Percentiles rank a stretch among this genome's conserved stretches.
These are phyloP conservation scores for Paramecium caudatum DNA, from an alignment of 73 alveolate species.

Conservation along the genomic window DNA sequence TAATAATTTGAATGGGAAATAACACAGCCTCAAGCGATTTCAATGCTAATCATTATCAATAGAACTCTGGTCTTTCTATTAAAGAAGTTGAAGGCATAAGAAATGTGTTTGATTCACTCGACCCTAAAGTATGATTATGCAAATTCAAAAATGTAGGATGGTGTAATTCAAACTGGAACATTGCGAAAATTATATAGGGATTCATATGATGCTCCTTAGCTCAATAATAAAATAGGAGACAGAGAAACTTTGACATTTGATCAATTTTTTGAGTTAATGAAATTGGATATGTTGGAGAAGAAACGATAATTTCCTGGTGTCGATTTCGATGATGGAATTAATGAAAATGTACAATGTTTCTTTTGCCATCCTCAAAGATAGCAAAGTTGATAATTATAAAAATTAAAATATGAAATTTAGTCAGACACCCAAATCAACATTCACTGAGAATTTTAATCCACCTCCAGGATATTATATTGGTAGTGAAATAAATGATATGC, in stretches of 20 bases:
- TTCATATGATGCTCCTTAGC: constrained; percentile 64
- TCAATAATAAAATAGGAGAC: constrained; percentile 46
- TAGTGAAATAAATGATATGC: not conserved
- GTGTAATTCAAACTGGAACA: constrained; percentile 20
- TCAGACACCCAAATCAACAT: constrained; percentile 9
- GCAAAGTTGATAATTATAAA: not conserved
- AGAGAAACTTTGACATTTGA: constrained; percentile 63
- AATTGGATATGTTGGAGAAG: constrained; percentile 45
- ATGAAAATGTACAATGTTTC: constrained; percentile 64
- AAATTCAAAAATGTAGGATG: constrained; percentile 52
- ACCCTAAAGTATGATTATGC: constrained; percentile 33
- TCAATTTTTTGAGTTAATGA: constrained; percentile 66
- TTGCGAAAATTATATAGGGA: constrained; percentile 53
- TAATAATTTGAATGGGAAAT: not conserved
- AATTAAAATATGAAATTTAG: constrained; percentile 43
- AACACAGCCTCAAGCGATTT: constrained; percentile 7
- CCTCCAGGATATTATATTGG: constrained; percentile 66
- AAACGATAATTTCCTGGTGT: constrained; percentile 55
- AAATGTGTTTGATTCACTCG: constrained; percentile 49
- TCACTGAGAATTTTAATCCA: constrained; percentile 45
- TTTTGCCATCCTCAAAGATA: constrained; percentile 61
- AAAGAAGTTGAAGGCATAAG: constrained; percentile 35
- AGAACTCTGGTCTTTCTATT: constrained; percentile 4
- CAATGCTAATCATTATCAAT: constrained; percentile 5
- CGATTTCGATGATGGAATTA: constrained; percentile 59